Percentiles rank a stretch among this genome's conserved stretches.
Conservation (phyloP, 164 flowering plant genomes). For the Vitis riparia region DNA sequence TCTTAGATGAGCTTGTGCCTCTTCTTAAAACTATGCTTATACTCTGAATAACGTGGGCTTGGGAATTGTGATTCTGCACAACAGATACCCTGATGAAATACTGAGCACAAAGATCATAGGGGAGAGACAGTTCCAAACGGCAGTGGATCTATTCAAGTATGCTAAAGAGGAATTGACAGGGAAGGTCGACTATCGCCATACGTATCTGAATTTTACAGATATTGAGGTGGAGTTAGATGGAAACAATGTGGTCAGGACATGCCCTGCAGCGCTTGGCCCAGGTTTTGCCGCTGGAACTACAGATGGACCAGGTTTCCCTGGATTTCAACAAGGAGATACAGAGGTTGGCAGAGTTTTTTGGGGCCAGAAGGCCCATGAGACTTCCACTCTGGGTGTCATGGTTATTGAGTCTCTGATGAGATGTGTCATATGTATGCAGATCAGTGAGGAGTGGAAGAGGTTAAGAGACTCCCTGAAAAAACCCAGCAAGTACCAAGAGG, state of each 20-base stretch:
- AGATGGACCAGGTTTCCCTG: conserved; percentile 63
- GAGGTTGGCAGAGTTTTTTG: conserved; percentile 28
- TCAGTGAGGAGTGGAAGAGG: conserved; percentile 39
- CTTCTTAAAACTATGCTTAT: no score
- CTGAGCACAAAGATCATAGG: conserved; percentile 67
- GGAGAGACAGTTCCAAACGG: conserved; percentile 54
- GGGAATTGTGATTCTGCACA: not conserved
- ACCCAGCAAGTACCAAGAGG: conserved; percentile 51
- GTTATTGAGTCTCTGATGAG: not conserved
- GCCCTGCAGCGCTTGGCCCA: conserved; percentile 69
- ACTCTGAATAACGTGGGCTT: no score
- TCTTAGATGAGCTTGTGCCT: no score
- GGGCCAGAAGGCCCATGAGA: no score
- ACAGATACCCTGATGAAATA: conserved; percentile 66
- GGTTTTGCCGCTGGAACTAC: conserved; percentile 79
- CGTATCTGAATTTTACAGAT: conserved; percentile 50
- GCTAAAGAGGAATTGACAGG: conserved; percentile 42
- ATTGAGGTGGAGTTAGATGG: conserved; percentile 42
- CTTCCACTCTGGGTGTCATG: no score
- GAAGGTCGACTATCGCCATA: conserved; percentile 52
- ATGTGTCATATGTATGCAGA: conserved; percentile 23
- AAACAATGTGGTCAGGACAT: conserved; percentile 37
- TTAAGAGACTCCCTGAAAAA: conserved; percentile 42
- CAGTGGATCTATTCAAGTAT: conserved; percentile 43
- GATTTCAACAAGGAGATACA: conserved; percentile 65